Conservation (phyloP, 2,329 filamentous ascomycete genomes). For the Penicillium sp. region DNA sequence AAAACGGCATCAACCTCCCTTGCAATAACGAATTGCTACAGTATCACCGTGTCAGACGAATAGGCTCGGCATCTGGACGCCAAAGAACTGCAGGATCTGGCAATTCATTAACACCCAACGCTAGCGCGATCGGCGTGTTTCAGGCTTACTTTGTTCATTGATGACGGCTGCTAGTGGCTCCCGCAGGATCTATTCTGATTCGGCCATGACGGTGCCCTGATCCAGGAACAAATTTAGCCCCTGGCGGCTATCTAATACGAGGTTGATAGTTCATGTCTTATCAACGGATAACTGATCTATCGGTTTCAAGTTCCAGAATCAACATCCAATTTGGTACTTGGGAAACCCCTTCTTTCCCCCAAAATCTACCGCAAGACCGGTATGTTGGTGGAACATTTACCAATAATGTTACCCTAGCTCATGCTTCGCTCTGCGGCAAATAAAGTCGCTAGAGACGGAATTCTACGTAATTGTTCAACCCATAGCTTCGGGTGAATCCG, state of each 20-base stretch:
- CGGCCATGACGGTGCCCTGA: neutral
- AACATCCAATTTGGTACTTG: neutral
- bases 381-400: neutral
- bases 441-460: neutral
- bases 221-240: constrained; percentile 2
- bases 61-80: neutral
- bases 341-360: neutral
- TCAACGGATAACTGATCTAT: neutral
- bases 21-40: neutral
- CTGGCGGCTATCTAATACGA: neutral
- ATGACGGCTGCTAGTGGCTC: constrained; percentile 8
- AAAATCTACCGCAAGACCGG: neutral
- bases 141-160: neutral
- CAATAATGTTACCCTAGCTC: neutral
- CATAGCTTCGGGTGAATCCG: neutral
- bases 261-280: neutral
- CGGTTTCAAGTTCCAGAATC: neutral
- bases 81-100: neutral
- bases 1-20: neutral
- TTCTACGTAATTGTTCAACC: neutral
- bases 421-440: neutral
- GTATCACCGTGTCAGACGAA: constrained; percentile 11
- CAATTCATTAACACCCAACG: neutral
- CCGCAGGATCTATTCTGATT: neutral
- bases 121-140: constrained; percentile 2